Evolutionary conservation across 1,284 basidiomycete genomes (phyloP).

Genomic region (Heterobasidion annosum): DNA sequence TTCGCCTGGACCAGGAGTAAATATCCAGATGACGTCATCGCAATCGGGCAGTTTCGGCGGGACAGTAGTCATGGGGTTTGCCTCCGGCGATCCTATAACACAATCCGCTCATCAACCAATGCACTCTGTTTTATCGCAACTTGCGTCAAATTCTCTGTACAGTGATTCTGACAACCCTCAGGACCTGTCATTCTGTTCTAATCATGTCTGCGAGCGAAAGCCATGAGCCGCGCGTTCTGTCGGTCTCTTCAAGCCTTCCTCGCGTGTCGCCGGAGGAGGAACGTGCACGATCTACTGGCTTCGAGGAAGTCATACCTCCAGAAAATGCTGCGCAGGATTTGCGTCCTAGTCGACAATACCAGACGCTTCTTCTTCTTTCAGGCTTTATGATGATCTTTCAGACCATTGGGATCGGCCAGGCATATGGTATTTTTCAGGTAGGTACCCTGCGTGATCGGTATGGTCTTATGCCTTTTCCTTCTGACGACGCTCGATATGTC

Average conservation of each 20-base stretch:
- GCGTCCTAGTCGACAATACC: slow-evolving; percentile 16
- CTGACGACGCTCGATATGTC: neutral
- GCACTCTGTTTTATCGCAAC: too few species aligned
- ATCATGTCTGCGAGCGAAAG: neutral
- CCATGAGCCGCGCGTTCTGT: neutral
- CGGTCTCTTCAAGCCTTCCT: neutral
- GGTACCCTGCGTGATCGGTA: slow-evolving; percentile 1
- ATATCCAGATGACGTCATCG: too few species aligned
- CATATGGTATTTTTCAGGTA: slow-evolving; percentile 29
- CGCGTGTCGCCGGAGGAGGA: neutral
- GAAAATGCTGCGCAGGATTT: slow-evolving; percentile 2
- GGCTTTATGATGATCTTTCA: slow-evolving; percentile 37
- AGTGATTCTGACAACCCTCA: too few species aligned
- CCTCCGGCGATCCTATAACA: too few species aligned
- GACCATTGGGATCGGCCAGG: slow-evolving; percentile 32
- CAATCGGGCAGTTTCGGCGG: too few species aligned
- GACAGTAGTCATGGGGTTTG: too few species aligned
- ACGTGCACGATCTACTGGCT: neutral
- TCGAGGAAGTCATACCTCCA: neutral
- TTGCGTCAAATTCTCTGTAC: too few species aligned
- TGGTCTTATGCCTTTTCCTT: too few species aligned
- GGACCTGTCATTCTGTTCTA: too few species aligned
- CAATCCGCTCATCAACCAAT: too few species aligned
- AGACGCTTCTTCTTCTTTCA: slow-evolving; percentile 25
- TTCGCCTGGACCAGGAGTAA: too few species aligned